Evolutionary conservation across 441 rosid species (phyloP).

Genomic region (Pelargonium citronellum): DNA sequence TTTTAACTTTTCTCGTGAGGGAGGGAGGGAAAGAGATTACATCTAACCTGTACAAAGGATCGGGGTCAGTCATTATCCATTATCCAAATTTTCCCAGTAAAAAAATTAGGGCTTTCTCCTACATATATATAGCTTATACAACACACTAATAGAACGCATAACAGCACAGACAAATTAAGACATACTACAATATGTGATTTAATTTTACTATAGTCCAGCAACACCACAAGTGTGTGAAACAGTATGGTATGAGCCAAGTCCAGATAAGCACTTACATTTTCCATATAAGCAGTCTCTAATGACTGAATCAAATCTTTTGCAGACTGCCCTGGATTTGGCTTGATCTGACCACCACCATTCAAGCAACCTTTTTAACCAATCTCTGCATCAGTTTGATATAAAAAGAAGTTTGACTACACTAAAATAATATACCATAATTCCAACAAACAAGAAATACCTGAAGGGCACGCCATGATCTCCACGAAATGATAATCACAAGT

Average conservation of each 20-base stretch:
- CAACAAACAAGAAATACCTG: conserved; percentile 40
- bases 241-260: neutral
- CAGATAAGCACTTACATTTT: conserved; percentile 50
- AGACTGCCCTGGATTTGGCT: conserved; percentile 75
- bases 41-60: too few species aligned
- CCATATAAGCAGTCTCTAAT: conserved; percentile 57
- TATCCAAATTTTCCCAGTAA: neutral
- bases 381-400: neutral
- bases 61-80: neutral
- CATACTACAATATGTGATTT: neutral
- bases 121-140: neutral
- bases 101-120: neutral
- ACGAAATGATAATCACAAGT: conserved; percentile 83
- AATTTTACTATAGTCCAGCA: conserved; percentile 8
- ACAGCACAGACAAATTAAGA: neutral
- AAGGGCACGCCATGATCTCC: conserved; percentile 97
- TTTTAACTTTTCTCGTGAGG: too few species aligned
- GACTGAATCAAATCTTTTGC: conserved; percentile 67
- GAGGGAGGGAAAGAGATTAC: too few species aligned
- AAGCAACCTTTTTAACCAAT: conserved; percentile 54
- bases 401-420: neutral
- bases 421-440: neutral
- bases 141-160: too few species aligned
- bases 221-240: neutral
- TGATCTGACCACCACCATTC: conserved; percentile 93